Percentiles rank a stretch among this genome's conserved stretches.
Evolutionary conservation across 169 alveolate genomes (phyloP).

Genomic region (Plasmodium gallinaceum): DNA sequence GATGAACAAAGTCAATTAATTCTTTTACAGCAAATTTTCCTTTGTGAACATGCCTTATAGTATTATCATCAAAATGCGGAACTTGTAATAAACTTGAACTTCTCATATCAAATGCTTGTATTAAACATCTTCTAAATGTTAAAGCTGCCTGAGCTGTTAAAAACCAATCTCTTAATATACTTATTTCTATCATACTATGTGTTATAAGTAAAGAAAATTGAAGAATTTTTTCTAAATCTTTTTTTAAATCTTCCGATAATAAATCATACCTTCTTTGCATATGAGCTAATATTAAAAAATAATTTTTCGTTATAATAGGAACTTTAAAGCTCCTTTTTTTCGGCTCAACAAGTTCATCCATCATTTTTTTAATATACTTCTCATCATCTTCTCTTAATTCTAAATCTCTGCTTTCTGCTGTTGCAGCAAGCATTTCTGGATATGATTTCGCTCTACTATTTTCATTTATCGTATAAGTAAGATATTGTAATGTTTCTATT

Average conservation of each 20-base stretch:
- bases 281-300: slow-evolving; percentile 87
- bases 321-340: slow-evolving; percentile 76
- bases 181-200: slow-evolving; percentile 91
- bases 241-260: slow-evolving; percentile 81
- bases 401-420: slow-evolving; percentile 82
- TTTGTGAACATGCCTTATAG: slow-evolving; percentile 81
- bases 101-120: slow-evolving; percentile 90
- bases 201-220: slow-evolving; percentile 88
- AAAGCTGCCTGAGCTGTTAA: slow-evolving; percentile 87
- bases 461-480: slow-evolving; percentile 81
- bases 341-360: slow-evolving; percentile 81
- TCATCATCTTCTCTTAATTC: slow-evolving; percentile 78
- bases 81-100: slow-evolving; percentile 89
- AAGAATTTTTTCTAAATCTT: slow-evolving; percentile 79
- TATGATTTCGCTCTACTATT: slow-evolving; percentile 82
- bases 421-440: slow-evolving; percentile 84
- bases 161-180: slow-evolving; percentile 88
- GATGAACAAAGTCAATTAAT: slow-evolving; percentile 87
- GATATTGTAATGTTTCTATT: slow-evolving; percentile 91
- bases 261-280: slow-evolving; percentile 87
- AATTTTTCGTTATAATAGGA: slow-evolving; percentile 80
- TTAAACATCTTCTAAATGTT: slow-evolving; percentile 91
- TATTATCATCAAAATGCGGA: slow-evolving; percentile 91
- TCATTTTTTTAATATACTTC: slow-evolving; percentile 72
- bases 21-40: slow-evolving; percentile 88